Evolutionary conservation across 192 early-diverging fungal species (phyloP).

Genomic region (Backusella psychrophila): DNA sequence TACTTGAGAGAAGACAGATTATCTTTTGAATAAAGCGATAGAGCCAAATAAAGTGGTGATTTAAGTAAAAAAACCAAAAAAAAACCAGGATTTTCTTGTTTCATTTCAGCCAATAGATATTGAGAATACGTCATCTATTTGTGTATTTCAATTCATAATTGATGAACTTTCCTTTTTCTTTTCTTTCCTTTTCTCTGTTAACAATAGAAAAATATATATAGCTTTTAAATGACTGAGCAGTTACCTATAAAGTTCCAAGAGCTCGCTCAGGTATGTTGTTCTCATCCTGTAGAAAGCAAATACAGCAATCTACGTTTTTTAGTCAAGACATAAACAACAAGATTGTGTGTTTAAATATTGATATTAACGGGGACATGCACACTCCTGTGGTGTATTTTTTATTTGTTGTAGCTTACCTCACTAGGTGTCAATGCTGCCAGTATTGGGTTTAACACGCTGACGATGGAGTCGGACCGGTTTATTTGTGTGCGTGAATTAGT

Average conservation of each 20-base stretch:
- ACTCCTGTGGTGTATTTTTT: background rate
- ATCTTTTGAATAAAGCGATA: background rate
- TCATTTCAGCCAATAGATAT: background rate
- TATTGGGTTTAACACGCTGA: conserved; percentile 97
- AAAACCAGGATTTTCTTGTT: background rate
- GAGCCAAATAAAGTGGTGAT: background rate
- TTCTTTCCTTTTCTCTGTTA: background rate
- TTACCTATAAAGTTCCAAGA: conserved; percentile 96
- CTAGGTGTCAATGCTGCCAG: conserved; percentile 88
- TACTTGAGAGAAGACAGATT: background rate
- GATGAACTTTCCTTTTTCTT: background rate
- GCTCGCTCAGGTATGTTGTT: conserved; percentile 80
- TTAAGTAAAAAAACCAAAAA: background rate
- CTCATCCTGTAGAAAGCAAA: background rate
- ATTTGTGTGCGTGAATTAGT: conserved; percentile 95
- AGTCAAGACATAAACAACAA: too few relatives aligned
- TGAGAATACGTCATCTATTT: conserved; percentile 2
- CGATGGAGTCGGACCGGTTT: conserved; percentile 97
- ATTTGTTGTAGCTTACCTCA: conserved; percentile 69
- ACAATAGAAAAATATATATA: background rate
- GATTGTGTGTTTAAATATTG: too few relatives aligned
- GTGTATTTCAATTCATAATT: background rate
- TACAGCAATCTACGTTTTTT: too few relatives aligned
- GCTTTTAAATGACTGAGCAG: conserved; percentile 60
- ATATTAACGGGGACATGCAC: background rate